These are phyloP conservation scores for Setaria italica DNA, from an alignment of 202 grass and related monocot species.

Conservation along the genomic window DNA sequence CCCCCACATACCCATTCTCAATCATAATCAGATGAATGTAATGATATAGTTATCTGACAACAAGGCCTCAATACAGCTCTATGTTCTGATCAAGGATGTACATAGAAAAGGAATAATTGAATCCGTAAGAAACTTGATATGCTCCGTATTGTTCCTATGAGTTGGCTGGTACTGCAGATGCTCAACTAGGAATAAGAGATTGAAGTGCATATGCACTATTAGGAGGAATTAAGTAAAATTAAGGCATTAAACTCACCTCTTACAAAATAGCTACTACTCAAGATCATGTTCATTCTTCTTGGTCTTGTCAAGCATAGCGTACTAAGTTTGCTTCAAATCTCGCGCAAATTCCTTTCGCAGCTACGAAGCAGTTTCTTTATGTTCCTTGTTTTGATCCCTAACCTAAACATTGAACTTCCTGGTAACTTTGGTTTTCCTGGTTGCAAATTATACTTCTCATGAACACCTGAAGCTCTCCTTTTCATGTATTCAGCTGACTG, in stretches of 20 bases:
- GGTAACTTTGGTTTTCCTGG: constrained; percentile 48
- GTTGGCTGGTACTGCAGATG: not conserved
- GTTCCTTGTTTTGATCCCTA: constrained; percentile 84
- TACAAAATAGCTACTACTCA: constrained; percentile 1
- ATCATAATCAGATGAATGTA: not conserved
- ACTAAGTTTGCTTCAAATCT: constrained; percentile 23
- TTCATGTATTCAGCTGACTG: constrained; percentile 76
- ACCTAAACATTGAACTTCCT: constrained; percentile 67
- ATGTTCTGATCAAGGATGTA: not conserved
- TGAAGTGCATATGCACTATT: not conserved
- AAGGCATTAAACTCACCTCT: constrained; percentile 36
- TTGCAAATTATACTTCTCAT: constrained; percentile 37
- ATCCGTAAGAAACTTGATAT: not conserved
- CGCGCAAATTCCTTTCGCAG: constrained; percentile 32
- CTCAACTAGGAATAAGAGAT: constrained; percentile 15
- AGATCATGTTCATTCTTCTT: constrained; percentile 22
- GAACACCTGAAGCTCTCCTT: constrained; percentile 57
- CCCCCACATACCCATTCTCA: not conserved
- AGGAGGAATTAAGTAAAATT: not conserved
- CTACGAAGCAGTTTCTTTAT: constrained; percentile 64
- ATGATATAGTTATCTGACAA: not conserved
- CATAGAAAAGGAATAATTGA: not conserved
- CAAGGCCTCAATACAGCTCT: not conserved
- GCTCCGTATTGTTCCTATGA: not conserved
- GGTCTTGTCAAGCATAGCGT: constrained; percentile 16